These are phyloP conservation scores for Sphagnurus paluster DNA, from an alignment of 1,284 basidiomycete species.

Conservation along the genomic window DNA sequence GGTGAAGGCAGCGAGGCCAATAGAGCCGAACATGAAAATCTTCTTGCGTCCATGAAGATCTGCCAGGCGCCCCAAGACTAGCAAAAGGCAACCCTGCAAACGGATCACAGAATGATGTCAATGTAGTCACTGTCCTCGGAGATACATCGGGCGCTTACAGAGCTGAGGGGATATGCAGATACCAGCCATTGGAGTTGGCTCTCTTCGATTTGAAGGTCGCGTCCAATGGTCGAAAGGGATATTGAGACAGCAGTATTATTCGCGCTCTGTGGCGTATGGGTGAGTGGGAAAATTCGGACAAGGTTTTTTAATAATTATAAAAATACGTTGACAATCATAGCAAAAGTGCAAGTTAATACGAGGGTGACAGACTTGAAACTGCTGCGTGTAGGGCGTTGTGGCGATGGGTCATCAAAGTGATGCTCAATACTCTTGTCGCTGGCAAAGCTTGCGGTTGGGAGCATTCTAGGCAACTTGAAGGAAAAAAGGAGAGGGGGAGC, in stretches of 20 bases:
- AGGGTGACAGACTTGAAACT: constrained; percentile 39
- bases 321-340: constrained; percentile 57
- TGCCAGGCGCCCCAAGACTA: constrained; percentile 70
- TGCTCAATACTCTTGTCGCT: constrained; percentile 11
- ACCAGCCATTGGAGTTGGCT: constrained; percentile 68
- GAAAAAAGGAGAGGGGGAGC: no score
- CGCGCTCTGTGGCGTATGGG: constrained; percentile 36
- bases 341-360: constrained; percentile 49
- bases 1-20: constrained; percentile 46
- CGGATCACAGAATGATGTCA: no score
- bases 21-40: constrained; percentile 56
- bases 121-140: constrained; percentile 1
- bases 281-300: no score
- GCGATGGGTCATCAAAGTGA: no score
- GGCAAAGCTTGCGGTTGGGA: constrained; percentile 6
- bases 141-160: constrained; percentile 33
- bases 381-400: constrained; percentile 17
- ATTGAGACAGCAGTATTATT: constrained; percentile 51
- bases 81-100: constrained; percentile 67
- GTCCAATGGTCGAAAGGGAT: constrained; percentile 62
- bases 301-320: neutral
- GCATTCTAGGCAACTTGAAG: no score
- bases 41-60: constrained; percentile 73
- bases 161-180: constrained; percentile 48
- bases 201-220: constrained; percentile 47